These are phyloP conservation scores for Aristolochia fimbriata DNA, from an alignment of 164 flowering plant genomes.

Conservation along the genomic window DNA sequence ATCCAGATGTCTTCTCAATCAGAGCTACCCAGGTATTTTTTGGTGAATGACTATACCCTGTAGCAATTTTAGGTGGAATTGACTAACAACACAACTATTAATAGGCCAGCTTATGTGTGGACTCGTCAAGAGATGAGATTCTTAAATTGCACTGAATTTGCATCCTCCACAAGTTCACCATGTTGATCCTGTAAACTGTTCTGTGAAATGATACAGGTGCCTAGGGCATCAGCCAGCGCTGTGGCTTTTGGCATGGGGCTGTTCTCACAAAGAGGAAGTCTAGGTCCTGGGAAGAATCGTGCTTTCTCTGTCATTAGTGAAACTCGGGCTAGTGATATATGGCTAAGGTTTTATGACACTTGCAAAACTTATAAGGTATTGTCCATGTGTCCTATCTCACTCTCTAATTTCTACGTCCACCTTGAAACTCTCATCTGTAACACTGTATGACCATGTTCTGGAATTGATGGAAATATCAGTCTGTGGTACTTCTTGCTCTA, in stretches of 20 bases:
- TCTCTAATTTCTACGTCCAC: not conserved
- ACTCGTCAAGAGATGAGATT: no score
- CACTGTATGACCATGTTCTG: no score
- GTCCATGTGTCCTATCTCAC: not conserved
- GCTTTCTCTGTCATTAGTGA: constrained; percentile 88
- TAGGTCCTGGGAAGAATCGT: constrained; percentile 67
- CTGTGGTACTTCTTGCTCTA: no score
- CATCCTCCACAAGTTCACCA: no score
- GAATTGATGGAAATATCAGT: no score
- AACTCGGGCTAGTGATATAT: constrained; percentile 91
- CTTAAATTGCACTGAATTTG: no score
- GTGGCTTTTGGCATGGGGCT: constrained; percentile 98
- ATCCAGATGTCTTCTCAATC: constrained; percentile 67
- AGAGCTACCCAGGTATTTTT: constrained; percentile 66
- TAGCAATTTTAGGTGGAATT: no score
- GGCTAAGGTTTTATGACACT: constrained; percentile 76
- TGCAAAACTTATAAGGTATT: constrained; percentile 85
- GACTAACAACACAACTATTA: no score
- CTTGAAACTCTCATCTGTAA: no score
- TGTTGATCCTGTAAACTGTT: not conserved
- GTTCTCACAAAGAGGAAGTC: constrained; percentile 59
- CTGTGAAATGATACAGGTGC: constrained; percentile 35
- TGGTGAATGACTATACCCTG: not conserved
- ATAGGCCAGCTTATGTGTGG: no score
- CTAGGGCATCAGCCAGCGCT: constrained; percentile 97